phyloP scores from a whole-genome alignment of 2,329 filamentous ascomycete species.

The Fusarium sp. region DNA sequence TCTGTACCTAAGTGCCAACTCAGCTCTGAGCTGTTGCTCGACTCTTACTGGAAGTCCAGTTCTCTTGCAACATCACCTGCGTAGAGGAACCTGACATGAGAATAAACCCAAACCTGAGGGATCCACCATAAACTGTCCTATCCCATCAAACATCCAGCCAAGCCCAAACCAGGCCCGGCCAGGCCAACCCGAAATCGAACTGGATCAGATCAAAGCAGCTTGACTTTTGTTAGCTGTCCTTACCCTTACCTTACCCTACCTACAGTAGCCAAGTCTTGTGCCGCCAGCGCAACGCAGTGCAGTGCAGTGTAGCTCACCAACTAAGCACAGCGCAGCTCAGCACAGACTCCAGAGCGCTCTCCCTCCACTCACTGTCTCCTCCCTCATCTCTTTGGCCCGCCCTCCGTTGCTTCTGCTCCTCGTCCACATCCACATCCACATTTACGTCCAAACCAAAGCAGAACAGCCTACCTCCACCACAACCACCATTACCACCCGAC shows the following conservation, averaged over 20 bases:
- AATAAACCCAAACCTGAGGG: slow-evolving; percentile 22
- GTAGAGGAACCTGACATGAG: slow-evolving; percentile 18
- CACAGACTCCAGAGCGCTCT: slow-evolving; percentile 36
- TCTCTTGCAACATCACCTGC: background rate
- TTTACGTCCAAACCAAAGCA: slow-evolving; percentile 23
- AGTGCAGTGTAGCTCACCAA: slow-evolving; percentile 5
- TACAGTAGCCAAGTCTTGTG: background rate
- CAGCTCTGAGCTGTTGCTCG: slow-evolving; percentile 9
- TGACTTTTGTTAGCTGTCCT: slow-evolving; percentile 20
- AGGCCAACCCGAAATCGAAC: slow-evolving; percentile 37
- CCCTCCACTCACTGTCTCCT: slow-evolving; percentile 37
- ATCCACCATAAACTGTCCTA: slow-evolving; percentile 41
- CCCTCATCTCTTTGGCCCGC: slow-evolving; percentile 39
- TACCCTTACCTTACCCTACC: slow-evolving; percentile 4
- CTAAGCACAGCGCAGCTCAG: slow-evolving; percentile 12
- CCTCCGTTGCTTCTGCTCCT: slow-evolving; percentile 24
- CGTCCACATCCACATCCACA: slow-evolving; percentile 22
- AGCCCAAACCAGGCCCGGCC: slow-evolving; percentile 18
- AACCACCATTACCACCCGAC: slow-evolving; percentile 9
- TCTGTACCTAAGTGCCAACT: background rate
- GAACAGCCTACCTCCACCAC: slow-evolving; percentile 9
- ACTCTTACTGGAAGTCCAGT: slow-evolving; percentile 3
- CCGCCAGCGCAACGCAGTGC: slow-evolving; percentile 16
- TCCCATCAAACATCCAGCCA: slow-evolving; percentile 21
- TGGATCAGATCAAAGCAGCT: slow-evolving; percentile 40